Base-by-base conservation (phyloP, 148 eudicot species). In the Rhododendron ovatum region DNA sequence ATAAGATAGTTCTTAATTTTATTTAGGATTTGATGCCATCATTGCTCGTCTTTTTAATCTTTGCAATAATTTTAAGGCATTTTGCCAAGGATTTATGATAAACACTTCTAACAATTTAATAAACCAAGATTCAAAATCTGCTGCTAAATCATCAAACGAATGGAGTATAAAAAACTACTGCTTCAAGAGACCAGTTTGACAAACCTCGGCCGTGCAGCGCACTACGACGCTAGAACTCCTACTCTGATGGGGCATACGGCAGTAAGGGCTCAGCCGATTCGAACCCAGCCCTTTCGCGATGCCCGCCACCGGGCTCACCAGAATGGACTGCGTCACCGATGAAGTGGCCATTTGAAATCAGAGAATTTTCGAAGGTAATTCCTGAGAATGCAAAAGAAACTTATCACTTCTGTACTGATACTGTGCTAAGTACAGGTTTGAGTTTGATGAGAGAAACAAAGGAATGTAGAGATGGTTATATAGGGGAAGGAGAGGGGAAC, bases 201-300 rank as follows among this genome's bases (percentile, higher is more conserved):
- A 61, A 61, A 86, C 89, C 87, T 89, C 84, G 0, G 91, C 88
- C 91, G 87, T 81, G 82, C 91, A 88, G 43, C 80, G 90, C 1
- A 93, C 91, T 55, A 61, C 76, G n/a, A 88, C 30, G 50, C 51
- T 50, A 1, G 61, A 85, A 12, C 77, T 88, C 83, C 69, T 89
- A 48, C 53, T 67, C 41, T 84, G 35, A 6, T 84, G 88, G 7
- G 89, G 83, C 51, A 14, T 6, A 11, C 37, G 47, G 86, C 88
- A 76, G 5, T 73, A 0, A 3, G 86, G 53, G 5, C 45, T 9
- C 22, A 39, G 55, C 47, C 28, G 67, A 26, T 81, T 83, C 30
- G 63, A 37, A 61, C 90, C 74, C 5, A 84, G 43, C 15, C 86
- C 47, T 9, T 12, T 83, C 0, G 33, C 37, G 4, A 78, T 53